Evolutionary conservation across 805 yeast genomes (phyloP), one percentile per base, ranked within the genome.

Genomic region (Teunomyces funiuensis): DNA sequence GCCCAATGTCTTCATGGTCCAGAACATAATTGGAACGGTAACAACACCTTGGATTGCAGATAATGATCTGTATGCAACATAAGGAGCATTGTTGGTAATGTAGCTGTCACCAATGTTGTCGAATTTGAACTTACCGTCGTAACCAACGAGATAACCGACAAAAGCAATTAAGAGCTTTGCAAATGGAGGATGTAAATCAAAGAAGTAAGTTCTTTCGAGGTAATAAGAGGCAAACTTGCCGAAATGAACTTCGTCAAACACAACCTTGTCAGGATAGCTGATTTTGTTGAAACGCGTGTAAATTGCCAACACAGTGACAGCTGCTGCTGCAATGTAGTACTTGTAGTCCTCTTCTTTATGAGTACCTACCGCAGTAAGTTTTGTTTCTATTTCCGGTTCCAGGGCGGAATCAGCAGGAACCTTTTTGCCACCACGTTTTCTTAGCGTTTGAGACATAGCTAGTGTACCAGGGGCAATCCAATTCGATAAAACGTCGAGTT

Each of bases 101-200:
- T 89, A 93, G 44, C 79, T 76, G 51, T 85, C 86, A 31, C 97
- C 97, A 63, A 90, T 90, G 55, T 76, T 80, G 47, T 89, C 96
- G 55, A 91, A 93, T 63, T 89, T 88, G 74, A 89, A 93, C 9
- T 77, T 63, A n/a, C 99, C 99, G 56, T 85, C 82, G 62, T 88
- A 93, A 2, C 97, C 97, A 39, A 84, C 80, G 17, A 93, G 54
- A 74, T 83, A 88, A 31, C 99, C 99, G 28, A 84, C 88, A 44
- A 82, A 75, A 0, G 98, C 98, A 65, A 91, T 88, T 51, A 90
- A 73, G 61, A 93, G 73, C 63, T 93, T 93, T 41, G 96, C 99
- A 64, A 93, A 88, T 16, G 99, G 99, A 7, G 99, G 99, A 66
- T 93, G 99, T 39, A 93, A 80, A 66, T 93, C 99, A 57, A 93